phyloP scores from a whole-genome alignment of 2,329 filamentous ascomycete genomes.

The Trichoderma sp. region DNA sequence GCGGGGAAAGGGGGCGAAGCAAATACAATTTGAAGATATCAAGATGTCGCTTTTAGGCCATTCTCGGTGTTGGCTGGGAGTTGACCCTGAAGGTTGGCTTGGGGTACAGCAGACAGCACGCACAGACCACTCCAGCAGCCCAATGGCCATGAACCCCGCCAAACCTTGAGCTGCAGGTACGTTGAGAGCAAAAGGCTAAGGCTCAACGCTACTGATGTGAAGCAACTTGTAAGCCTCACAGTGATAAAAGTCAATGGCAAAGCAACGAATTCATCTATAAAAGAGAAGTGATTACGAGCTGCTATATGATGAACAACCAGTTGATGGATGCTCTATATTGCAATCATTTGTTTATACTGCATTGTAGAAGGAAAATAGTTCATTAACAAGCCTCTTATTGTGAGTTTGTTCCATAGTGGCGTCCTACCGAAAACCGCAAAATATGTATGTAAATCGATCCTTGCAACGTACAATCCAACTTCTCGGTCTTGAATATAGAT shows the following conservation, averaged over 20 bases:
- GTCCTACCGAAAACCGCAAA: neutral
- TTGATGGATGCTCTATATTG: neutral
- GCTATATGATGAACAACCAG: neutral
- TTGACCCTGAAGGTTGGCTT: neutral
- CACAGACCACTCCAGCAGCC: constrained; percentile 18
- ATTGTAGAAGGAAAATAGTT: neutral
- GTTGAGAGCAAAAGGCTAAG: neutral
- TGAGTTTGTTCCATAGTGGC: neutral
- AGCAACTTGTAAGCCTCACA: neutral
- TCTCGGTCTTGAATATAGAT: neutral
- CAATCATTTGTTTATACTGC: neutral
- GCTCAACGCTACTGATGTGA: neutral
- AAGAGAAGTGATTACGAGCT: neutral
- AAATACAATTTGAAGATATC: neutral
- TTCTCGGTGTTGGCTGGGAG: neutral
- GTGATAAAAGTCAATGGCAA: neutral
- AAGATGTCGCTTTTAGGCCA: neutral
- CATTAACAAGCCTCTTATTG: neutral
- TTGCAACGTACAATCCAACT: neutral
- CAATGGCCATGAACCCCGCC: neutral
- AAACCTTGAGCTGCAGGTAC: neutral
- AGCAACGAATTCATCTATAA: neutral
- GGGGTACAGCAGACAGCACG: neutral
- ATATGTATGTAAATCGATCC: neutral
- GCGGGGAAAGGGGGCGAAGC: neutral